These are phyloP conservation scores for Paramecium caudatum DNA, from an alignment of 73 alveolate species.

Conservation along the genomic window DNA sequence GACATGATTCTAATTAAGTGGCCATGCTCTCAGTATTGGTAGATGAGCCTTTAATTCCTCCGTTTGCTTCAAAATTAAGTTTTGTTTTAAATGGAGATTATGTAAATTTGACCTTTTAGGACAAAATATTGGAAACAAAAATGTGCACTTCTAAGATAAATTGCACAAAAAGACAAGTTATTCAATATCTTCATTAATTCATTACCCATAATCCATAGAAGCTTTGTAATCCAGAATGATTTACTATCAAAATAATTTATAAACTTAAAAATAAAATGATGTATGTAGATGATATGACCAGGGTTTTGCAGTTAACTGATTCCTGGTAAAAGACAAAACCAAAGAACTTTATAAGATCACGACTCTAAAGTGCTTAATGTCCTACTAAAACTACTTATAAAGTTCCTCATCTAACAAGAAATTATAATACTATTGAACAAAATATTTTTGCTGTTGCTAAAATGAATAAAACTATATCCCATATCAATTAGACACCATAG, in stretches of 20 bases:
- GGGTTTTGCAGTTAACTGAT: slow-evolving; percentile 1
- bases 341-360: background rate
- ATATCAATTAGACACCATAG: background rate
- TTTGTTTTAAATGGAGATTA: slow-evolving; percentile 22
- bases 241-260: too few species aligned
- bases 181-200: slow-evolving; percentile 9
- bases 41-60: background rate
- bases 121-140: background rate
- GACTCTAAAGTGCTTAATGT: background rate
- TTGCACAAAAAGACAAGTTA: slow-evolving; percentile 22
- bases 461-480: slow-evolving; percentile 1
- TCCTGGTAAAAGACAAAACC: slow-evolving; percentile 36
- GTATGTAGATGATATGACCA: background rate
- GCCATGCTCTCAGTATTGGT: slow-evolving; percentile 32
- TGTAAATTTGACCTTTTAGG: slow-evolving; percentile 4
- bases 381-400: background rate
- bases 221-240: too few species aligned
- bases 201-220: background rate
- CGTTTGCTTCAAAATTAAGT: background rate
- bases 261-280: too few species aligned
- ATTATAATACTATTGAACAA: slow-evolving; percentile 31
- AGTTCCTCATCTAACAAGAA: slow-evolving; percentile 36
- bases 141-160: slow-evolving; percentile 30
- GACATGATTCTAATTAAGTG: slow-evolving; percentile 64
- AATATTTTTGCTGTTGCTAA: slow-evolving; percentile 49